phyloP scores from a whole-genome alignment of 352 stramenopile species.

The Phytopythium delawarense region DNA sequence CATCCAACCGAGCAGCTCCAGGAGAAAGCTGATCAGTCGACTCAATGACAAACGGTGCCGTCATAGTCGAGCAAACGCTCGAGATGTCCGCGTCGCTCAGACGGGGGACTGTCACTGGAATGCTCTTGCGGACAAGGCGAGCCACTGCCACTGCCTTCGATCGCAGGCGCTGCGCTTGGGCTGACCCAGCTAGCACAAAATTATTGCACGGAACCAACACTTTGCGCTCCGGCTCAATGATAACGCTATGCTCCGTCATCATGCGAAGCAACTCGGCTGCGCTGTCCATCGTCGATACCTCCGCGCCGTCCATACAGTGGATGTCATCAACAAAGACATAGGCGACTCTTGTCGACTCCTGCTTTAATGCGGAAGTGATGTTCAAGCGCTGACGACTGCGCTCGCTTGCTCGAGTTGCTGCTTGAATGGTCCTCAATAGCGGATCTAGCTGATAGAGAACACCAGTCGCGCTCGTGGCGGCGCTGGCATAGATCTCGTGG shows the following conservation, averaged over 20 bases:
- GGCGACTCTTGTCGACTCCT: slow-evolving; percentile 1
- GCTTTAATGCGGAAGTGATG: not conserved
- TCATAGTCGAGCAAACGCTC: slow-evolving; percentile 43
- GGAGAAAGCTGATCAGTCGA: not conserved
- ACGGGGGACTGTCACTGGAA: slow-evolving; percentile 26
- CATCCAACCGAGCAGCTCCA: not conserved
- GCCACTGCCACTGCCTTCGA: slow-evolving; percentile 5
- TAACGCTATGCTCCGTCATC: slow-evolving; percentile 32
- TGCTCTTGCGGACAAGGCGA: slow-evolving; percentile 27
- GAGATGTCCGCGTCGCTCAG: slow-evolving; percentile 40
- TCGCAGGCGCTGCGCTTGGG: slow-evolving; percentile 12
- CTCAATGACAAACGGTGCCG: not conserved
- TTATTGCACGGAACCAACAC: slow-evolving; percentile 20
- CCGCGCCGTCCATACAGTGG: slow-evolving; percentile 24
- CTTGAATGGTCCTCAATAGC: not conserved
- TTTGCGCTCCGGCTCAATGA: slow-evolving; percentile 34
- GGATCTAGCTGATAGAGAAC: not conserved
- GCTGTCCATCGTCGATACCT: slow-evolving; percentile 17
- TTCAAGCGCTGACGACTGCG: not conserved
- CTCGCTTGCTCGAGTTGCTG: slow-evolving; percentile 1
- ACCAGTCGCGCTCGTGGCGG: not conserved
- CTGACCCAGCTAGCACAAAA: slow-evolving; percentile 25
- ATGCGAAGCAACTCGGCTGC: slow-evolving; percentile 45
- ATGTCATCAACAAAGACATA: slow-evolving; percentile 67
- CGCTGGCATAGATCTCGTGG: not conserved